Base-by-base conservation (phyloP, 495 filamentous ascomycete genomes). In the Talaromyces wortmannii region DNA sequence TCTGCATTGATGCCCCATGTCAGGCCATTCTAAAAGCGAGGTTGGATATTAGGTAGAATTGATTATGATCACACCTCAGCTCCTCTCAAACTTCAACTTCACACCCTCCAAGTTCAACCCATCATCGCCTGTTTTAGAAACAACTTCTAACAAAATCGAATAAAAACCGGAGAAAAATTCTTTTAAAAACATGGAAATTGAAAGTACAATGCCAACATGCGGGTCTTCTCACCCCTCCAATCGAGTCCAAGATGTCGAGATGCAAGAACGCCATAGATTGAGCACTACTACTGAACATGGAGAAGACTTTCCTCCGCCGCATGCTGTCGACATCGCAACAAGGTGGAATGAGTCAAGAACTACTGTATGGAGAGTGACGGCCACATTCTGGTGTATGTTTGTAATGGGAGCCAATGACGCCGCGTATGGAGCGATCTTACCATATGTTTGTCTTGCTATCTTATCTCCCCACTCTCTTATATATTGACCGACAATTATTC, bases 321-420 rank as follows among this genome's bases (percentile, higher is more conserved):
- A 48, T 48, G 45, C 45, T 48, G 45, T 29, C n/a, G 31, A 48
- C 45, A 48, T 48, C 45, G 13, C 45, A 48, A 18, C 45, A 48
- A 18, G 18, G 7, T 48, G 45, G 45, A 48, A 48, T 48, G 45
- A 48, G 45, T 48, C 45, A 48, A 48, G 31, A 29, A 8, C 45
- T 48, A 48, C 45, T 10, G 5, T 48, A 48, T 48, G 45, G 45
- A 48, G 45, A 29, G 16, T 48, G 13, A 48, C 45, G 31, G 45
- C 45, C 31, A 29, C 45, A 29, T 83, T 88, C 59, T 88, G 81
- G 75, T 75, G 72, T 48, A 92, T 96, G 60, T 69, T 90, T n/a
- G 78, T 89, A 7, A 84, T 94, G 81, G 90, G 90, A 7, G 77
- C 82, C 62, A 92, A 90, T 65, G 90, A 96, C 72, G 87, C 84